Conservation (phyloP, 495 filamentous ascomycete genomes). For the Rusavskia elegans region DNA sequence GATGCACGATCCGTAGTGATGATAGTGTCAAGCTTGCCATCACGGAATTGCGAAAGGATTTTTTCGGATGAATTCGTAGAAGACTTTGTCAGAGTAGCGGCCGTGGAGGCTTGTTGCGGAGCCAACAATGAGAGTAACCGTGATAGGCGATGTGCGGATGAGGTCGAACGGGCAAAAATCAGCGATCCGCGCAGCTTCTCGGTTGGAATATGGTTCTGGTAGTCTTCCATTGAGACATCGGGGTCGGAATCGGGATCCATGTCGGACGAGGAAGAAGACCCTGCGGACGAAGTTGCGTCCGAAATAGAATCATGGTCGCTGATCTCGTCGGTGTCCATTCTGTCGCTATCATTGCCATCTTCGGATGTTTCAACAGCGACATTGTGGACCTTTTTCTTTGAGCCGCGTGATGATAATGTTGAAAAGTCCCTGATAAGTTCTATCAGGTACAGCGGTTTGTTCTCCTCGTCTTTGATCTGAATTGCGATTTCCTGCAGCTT, state of each 20-base stretch:
- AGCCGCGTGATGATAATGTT: not conserved
- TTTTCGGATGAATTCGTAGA: conserved; percentile 47
- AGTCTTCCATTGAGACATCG: not conserved
- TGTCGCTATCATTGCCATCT: not conserved
- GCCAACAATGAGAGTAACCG: conserved; percentile 93
- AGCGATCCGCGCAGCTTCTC: conserved; percentile 22
- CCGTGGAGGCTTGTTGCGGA: conserved; percentile 86
- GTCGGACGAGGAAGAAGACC: conserved; percentile 15
- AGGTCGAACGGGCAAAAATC: conserved; percentile 72
- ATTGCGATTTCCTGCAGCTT: conserved; percentile 58
- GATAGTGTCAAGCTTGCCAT: conserved; percentile 51
- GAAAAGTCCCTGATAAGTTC: conserved; percentile 31
- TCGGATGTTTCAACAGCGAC: not conserved
- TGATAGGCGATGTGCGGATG: conserved; percentile 87
- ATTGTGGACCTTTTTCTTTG: not conserved
- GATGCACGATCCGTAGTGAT: conserved; percentile 86
- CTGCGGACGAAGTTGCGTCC: conserved; percentile 14
- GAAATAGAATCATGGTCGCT: conserved; percentile 13
- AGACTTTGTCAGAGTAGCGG: conserved; percentile 83
- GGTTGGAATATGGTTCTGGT: not conserved
- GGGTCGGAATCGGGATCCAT: conserved; percentile 17
- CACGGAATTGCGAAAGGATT: conserved; percentile 45
- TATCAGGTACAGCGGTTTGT: conserved; percentile 74
- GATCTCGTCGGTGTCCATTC: not conserved
- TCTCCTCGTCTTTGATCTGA: conserved; percentile 52